Evolutionary conservation across 345 rosid genomes (phyloP).

Genomic region (Ceriops decandra): DNA sequence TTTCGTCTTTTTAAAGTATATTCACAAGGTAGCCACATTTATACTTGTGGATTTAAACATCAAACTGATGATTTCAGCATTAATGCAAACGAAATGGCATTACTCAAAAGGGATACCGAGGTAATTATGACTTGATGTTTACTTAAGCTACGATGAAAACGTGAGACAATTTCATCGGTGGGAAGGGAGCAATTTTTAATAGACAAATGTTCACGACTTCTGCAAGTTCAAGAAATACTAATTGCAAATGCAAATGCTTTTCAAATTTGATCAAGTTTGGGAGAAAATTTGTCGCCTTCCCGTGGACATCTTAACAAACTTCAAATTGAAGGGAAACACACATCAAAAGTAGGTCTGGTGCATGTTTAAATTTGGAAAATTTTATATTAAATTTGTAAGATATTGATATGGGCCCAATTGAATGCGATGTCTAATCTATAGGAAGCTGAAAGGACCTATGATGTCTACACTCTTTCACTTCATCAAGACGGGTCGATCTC

Average conservation of each 20-base stretch:
- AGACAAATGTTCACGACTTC: constrained; percentile 1
- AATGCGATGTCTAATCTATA: neutral
- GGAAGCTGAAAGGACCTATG: constrained; percentile 10
- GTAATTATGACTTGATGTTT: neutral
- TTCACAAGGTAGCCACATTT: no score
- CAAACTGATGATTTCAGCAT: no score
- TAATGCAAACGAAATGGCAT: no score
- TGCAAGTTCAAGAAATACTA: constrained; percentile 1
- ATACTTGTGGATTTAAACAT: no score
- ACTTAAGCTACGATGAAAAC: neutral
- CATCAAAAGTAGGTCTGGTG: neutral
- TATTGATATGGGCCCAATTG: neutral
- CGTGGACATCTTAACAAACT: neutral
- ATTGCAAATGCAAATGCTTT: neutral
- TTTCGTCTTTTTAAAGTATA: no score
- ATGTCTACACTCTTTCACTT: neutral
- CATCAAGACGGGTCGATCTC: neutral
- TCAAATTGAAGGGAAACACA: neutral
- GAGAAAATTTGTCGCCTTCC: neutral
- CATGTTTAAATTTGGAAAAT: neutral
- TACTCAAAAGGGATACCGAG: neutral
- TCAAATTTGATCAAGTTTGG: neutral
- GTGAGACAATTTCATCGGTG: neutral
- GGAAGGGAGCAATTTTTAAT: neutral
- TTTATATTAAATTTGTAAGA: neutral